Evolutionary conservation across 169 alveolate species (phyloP).

Genomic region (Eimeria brunetti): DNA sequence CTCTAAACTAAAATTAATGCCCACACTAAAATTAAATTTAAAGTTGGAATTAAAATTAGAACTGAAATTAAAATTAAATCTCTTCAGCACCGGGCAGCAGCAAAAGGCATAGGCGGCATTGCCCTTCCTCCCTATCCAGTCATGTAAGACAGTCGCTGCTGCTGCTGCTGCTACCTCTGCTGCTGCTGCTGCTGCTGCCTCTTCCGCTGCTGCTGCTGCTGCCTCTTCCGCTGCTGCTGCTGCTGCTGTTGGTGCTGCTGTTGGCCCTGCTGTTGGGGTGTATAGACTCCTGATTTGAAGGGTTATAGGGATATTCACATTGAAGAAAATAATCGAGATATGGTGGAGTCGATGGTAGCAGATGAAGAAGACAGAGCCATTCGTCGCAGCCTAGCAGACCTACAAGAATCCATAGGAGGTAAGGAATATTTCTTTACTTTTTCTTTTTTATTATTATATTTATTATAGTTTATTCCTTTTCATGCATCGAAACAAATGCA

Average conservation of each 20-base stretch:
- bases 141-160: neutral
- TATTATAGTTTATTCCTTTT: too few relatives aligned
- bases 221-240: too few relatives aligned
- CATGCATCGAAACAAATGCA: too few relatives aligned
- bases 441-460: too few relatives aligned
- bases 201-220: too few relatives aligned
- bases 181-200: too few relatives aligned
- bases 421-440: neutral
- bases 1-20: too few relatives aligned
- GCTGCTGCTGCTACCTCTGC: too few relatives aligned
- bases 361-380: constrained; percentile 33
- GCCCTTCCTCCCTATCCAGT: constrained; percentile 33
- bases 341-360: constrained; percentile 5
- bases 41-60: too few relatives aligned
- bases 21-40: neutral
- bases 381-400: constrained; percentile 14
- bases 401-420: constrained; percentile 19
- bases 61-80: neutral
- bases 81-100: neutral
- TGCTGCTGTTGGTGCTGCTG: too few relatives aligned
- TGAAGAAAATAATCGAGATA: constrained; percentile 18
- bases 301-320: constrained; percentile 5
- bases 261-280: neutral
- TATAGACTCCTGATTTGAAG: neutral
- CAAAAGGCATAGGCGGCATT: constrained; percentile 23